These are phyloP conservation scores for Pyricularia grisea DNA, from an alignment of 2,329 filamentous ascomycete genomes.

Conservation along the genomic window DNA sequence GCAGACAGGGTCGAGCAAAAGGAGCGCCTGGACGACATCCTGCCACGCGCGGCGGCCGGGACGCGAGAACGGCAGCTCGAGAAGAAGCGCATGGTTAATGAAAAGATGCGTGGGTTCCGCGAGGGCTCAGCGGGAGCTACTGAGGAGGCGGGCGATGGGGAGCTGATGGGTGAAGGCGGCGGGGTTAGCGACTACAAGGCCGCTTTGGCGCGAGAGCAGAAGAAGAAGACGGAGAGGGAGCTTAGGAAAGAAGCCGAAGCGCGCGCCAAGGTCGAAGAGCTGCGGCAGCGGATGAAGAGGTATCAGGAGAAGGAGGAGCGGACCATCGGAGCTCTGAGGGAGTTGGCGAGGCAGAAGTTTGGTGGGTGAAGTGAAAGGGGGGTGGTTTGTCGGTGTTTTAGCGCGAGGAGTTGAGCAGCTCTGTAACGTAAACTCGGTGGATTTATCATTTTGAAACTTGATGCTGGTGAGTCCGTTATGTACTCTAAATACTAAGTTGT, in stretches of 20 bases:
- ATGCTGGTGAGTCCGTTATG: not conserved
- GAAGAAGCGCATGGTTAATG: constrained; percentile 66
- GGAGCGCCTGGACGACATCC: constrained; percentile 67
- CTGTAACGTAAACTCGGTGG: not conserved
- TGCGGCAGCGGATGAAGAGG: not conserved
- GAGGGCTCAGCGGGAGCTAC: constrained; percentile 50
- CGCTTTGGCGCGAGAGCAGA: constrained; percentile 53
- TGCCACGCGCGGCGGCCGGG: constrained; percentile 71
- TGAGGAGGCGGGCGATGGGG: constrained; percentile 59
- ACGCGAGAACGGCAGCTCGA: constrained; percentile 78
- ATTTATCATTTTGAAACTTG: not conserved
- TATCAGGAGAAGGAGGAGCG: constrained; percentile 4
- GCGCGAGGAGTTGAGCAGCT: not conserved
- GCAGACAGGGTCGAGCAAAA: constrained; percentile 58
- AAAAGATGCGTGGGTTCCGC: constrained; percentile 64
- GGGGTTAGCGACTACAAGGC: constrained; percentile 61
- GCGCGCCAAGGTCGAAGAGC: not conserved
- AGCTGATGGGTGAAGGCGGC: constrained; percentile 68
- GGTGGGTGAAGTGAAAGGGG: not conserved
- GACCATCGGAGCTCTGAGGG: constrained; percentile 2
- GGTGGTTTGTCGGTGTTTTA: not conserved
- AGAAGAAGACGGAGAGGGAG: constrained; percentile 77
- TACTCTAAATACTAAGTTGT: not conserved
- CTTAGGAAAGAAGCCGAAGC: constrained; percentile 62
- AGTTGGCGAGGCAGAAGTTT: constrained; percentile 5